A percentile compares a stretch with the other conserved stretches of the same genome.
Evolutionary conservation across 768 basidiomycete genomes (phyloP).

Genomic region (Kwoniella pini): DNA sequence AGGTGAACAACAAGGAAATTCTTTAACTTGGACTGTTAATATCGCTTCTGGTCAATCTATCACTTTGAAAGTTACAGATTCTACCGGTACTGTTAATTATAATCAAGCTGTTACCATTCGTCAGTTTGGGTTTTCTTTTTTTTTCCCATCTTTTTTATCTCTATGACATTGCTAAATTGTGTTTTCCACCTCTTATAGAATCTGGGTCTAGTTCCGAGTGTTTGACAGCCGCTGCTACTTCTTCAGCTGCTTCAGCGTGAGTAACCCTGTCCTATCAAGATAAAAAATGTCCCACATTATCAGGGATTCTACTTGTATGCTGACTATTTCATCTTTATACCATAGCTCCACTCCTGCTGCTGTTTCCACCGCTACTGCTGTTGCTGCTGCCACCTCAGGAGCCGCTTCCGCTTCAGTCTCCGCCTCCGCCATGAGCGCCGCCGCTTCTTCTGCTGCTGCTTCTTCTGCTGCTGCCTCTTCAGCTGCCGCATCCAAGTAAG

Average conservation of each 20-base stretch:
- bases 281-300: too few relatives aligned
- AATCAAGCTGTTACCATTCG: slow-evolving; percentile 25
- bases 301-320: not conserved
- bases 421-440: not conserved
- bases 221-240: slow-evolving; percentile 17
- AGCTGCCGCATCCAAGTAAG: slow-evolving; percentile 22
- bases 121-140: slow-evolving; percentile 1
- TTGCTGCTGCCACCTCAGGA: slow-evolving; percentile 8
- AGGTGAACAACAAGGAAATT: slow-evolving; percentile 29
- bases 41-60: slow-evolving; percentile 56
- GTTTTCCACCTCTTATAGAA: slow-evolving; percentile 9
- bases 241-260: slow-evolving; percentile 17
- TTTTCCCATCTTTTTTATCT: not conserved
- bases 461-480: not conserved
- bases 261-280: not conserved
- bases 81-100: slow-evolving; percentile 57
- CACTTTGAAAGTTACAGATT: slow-evolving; percentile 66
- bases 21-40: slow-evolving; percentile 46
- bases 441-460: slow-evolving; percentile 9
- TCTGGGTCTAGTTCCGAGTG: slow-evolving; percentile 18
- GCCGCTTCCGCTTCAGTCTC: slow-evolving; percentile 10
- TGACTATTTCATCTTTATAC: slow-evolving; percentile 5
- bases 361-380: slow-evolving; percentile 22
- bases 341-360: slow-evolving; percentile 30
- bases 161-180: not conserved